A percentile compares a stretch with the other conserved stretches of the same genome.
Conservation (phyloP, 306 rosid genomes). For the Senna siamea region DNA sequence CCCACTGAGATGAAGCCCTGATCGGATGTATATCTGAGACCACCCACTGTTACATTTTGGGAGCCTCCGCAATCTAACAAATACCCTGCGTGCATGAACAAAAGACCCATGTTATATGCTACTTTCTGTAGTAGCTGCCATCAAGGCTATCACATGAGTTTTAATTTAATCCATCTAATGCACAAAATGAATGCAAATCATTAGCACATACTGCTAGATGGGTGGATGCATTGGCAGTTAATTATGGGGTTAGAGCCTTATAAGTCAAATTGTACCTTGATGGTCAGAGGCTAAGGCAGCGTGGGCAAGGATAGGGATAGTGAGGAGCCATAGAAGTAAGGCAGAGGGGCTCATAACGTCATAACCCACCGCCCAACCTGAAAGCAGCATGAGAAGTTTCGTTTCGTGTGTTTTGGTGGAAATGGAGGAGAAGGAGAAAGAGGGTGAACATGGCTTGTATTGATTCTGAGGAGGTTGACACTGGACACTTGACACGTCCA, state of each 20-base stretch:
- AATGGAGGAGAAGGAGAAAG: slow-evolving; percentile 39
- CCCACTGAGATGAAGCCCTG: slow-evolving; percentile 65
- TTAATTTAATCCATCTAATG: neutral
- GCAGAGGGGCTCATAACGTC: slow-evolving; percentile 60
- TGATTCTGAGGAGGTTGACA: slow-evolving; percentile 31
- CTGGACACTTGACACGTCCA: slow-evolving; percentile 53
- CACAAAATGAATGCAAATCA: slow-evolving; percentile 12
- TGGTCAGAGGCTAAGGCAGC: slow-evolving; percentile 38
- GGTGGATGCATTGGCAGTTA: no score
- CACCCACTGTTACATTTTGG: slow-evolving; percentile 40
- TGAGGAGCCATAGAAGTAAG: slow-evolving; percentile 63
- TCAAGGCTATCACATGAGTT: neutral
- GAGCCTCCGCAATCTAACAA: slow-evolving; percentile 67
- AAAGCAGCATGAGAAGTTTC: slow-evolving; percentile 36
- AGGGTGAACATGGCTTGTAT: slow-evolving; percentile 28
- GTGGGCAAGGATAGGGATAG: slow-evolving; percentile 51
- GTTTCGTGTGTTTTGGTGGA: slow-evolving; percentile 23
- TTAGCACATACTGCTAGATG: neutral
- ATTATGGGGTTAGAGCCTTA: no score
- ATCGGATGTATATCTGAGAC: slow-evolving; percentile 57
- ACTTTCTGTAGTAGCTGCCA: neutral
- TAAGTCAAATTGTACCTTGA: slow-evolving; percentile 47
- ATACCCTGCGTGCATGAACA: slow-evolving; percentile 56
- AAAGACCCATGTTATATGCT: slow-evolving; percentile 24
- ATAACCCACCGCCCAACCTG: slow-evolving; percentile 53